Conservation (phyloP, 768 basidiomycete species). For the Mrakia frigida region DNA sequence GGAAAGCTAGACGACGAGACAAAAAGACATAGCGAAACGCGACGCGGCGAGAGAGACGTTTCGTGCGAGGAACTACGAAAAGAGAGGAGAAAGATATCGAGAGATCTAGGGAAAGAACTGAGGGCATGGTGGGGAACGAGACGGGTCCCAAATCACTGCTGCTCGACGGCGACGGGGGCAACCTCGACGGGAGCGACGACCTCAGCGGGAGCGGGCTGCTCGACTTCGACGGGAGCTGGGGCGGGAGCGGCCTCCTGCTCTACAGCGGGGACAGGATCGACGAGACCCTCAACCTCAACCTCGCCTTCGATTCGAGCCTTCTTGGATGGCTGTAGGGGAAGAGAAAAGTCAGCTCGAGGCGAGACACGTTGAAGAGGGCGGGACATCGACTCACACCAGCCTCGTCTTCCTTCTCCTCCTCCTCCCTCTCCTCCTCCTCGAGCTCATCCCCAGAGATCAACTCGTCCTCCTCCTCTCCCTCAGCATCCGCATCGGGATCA, state of each 20-base stretch:
- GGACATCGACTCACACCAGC: neutral
- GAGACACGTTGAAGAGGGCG: too few species aligned
- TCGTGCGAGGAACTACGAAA: too few species aligned
- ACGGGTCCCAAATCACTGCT: too few species aligned
- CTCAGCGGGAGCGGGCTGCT: neutral
- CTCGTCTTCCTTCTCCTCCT: neutral
- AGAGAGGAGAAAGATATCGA: too few species aligned
- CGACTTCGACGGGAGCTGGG: too few species aligned
- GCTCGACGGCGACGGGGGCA: neutral
- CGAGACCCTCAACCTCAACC: neutral
- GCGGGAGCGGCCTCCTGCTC: neutral
- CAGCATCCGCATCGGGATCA: neutral
- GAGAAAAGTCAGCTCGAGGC: too few species aligned
- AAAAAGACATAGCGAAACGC: too few species aligned
- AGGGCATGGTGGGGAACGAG: too few species aligned
- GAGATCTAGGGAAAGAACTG: too few species aligned
- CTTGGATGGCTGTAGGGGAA: too few species aligned
- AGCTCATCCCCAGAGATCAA: neutral
- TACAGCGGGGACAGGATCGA: neutral
- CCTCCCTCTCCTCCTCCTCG: neutral
- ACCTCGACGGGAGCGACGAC: neutral
- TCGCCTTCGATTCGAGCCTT: neutral
- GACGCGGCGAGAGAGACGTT: too few species aligned
- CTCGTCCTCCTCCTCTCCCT: constrained; percentile 1
- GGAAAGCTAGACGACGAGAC: too few species aligned